These are phyloP conservation scores for Mucor saturninus DNA, from an alignment of 371 early-diverging fungal genomes.

Conservation along the genomic window DNA sequence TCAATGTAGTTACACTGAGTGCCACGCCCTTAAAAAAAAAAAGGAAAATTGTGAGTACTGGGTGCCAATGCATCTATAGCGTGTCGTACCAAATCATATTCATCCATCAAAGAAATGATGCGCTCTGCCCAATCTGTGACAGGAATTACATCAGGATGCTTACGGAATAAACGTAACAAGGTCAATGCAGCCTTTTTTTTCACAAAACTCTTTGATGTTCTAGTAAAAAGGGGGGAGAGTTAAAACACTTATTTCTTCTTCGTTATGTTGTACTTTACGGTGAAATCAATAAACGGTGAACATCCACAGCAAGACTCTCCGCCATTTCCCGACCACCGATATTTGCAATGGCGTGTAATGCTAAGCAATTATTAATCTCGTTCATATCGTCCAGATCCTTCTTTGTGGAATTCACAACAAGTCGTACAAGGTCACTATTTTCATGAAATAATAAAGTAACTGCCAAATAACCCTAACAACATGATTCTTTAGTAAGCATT, in stretches of 20 bases:
- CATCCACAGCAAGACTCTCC: slow-evolving; percentile 82
- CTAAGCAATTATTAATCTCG: slow-evolving; percentile 91
- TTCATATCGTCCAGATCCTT: slow-evolving; percentile 89
- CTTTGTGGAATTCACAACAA: slow-evolving; percentile 87
- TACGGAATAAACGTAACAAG: slow-evolving; percentile 85
- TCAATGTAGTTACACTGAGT: slow-evolving; percentile 80
- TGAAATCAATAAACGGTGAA: slow-evolving; percentile 82
- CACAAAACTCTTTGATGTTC: slow-evolving; percentile 81
- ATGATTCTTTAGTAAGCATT: background rate
- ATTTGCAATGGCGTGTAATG: slow-evolving; percentile 94
- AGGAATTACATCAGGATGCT: slow-evolving; percentile 89
- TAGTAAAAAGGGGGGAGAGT: slow-evolving; percentile 19
- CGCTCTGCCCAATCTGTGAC: slow-evolving; percentile 89
- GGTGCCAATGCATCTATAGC: no score
- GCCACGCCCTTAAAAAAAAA: slow-evolving; percentile 76
- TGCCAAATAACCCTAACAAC: slow-evolving; percentile 89
- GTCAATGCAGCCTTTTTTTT: slow-evolving; percentile 97
- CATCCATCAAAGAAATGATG: slow-evolving; percentile 82
- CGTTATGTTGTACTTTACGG: slow-evolving; percentile 57
- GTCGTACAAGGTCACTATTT: slow-evolving; percentile 78
- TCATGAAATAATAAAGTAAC: slow-evolving; percentile 90
- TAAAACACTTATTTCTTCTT: background rate
- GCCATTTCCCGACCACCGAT: slow-evolving; percentile 93
- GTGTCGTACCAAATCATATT: slow-evolving; percentile 76
- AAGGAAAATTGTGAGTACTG: no score